phyloP scores from a whole-genome alignment of 257 asterid species.

The Anisodus tanguticus region DNA sequence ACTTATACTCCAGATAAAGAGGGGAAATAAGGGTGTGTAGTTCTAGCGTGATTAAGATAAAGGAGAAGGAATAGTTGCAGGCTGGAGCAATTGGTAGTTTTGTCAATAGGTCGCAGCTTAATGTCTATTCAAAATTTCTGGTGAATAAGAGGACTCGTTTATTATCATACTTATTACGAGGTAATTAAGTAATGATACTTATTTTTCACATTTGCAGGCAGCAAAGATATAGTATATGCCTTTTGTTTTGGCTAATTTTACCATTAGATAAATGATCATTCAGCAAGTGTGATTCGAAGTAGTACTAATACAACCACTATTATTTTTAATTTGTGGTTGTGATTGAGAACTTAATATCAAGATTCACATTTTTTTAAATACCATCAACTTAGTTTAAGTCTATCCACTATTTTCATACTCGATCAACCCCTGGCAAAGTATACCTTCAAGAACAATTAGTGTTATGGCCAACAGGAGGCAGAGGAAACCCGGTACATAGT shows the following conservation, averaged over 20 bases:
- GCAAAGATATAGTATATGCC: background rate
- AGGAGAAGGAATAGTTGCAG: no score
- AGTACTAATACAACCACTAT: background rate
- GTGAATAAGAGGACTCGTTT: no score
- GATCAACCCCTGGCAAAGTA: background rate
- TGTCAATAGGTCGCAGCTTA: no score
- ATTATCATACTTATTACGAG: no score
- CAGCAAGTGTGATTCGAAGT: background rate
- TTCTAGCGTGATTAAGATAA: no score
- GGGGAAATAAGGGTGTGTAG: no score
- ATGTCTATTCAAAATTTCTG: no score
- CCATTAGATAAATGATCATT: background rate
- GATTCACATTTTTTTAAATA: background rate
- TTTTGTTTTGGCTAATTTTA: background rate
- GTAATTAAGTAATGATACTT: background rate
- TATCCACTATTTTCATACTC: background rate
- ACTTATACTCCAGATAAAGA: no score
- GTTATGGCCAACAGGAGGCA: conserved; percentile 24
- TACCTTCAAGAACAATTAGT: background rate
- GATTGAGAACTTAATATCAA: background rate
- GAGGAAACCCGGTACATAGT: conserved; percentile 5
- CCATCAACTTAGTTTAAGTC: no score
- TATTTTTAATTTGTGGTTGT: background rate
- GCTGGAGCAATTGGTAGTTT: no score
- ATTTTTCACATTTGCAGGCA: background rate